Base-by-base conservation (phyloP, 2,329 filamentous ascomycete genomes). In the Exophiala calicioides region DNA sequence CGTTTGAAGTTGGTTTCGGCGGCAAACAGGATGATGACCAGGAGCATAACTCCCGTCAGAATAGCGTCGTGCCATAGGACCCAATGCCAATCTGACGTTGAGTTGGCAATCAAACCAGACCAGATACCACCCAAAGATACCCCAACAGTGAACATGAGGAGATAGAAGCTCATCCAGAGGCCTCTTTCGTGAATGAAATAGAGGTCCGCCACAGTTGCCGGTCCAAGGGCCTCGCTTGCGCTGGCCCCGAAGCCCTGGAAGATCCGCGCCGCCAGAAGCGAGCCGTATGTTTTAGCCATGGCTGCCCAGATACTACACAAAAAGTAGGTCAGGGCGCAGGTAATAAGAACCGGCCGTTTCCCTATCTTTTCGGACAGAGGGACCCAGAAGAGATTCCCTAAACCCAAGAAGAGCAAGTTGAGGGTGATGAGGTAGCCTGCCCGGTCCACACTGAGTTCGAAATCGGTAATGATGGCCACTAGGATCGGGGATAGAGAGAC, bases 141-240 rank as follows among this genome's bases (percentile, higher is more conserved):
- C 6, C 45, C 38, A 10, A 38, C 72, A 3, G 68, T 77, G 20
- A 72, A 68, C 2, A 75, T 78, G 33, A 75, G 70, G 51, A 60
- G 77, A 2, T 58, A 71, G 42, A 72, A 75, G 41, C 65, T 78
- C 10, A 62, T 20, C 67, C 74, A 82, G 52, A 76, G 79, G 3
- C 82, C 81, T 47, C 81, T 73, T 39, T 84, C 78, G 57, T 83
- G 79, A 5, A 85, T 66, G 62, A 85, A 84, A 58, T 80, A 79
- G 4, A 82, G 73, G 56, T 85, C 81, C 2, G 81, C 77, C 56
- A 84, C 83, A 39, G 85, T 74, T 26, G 76, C 74, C 1, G 79
- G 80, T 64, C 45, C 45, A 13, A 52, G 41, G 45, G 62, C 65
- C 55, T 85, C 80, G 2, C 76, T 74, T 5, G 80, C 79, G 1